Evolutionary conservation across 371 early-diverging fungal species (phyloP).

Genomic region (Apophysomyces variabilis): DNA sequence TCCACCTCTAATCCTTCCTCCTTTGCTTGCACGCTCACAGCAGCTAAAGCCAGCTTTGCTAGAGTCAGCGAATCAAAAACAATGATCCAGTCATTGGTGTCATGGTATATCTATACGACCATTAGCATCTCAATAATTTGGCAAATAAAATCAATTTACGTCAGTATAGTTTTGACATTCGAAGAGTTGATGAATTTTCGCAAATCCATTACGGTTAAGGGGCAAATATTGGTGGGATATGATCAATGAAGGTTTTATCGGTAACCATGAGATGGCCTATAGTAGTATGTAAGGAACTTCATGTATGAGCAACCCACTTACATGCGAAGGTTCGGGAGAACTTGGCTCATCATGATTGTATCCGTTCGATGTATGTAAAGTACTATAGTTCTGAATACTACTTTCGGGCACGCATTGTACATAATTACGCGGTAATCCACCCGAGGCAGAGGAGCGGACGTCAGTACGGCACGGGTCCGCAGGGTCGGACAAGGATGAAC

Average conservation of each 20-base stretch:
- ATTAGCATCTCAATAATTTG: not conserved
- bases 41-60: constrained; percentile 54
- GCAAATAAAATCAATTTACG: not conserved
- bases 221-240: constrained; percentile 1
- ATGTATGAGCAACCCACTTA: not conserved
- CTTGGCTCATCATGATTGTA: not conserved
- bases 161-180: not conserved
- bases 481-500: too few relatives aligned
- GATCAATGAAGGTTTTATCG: not conserved
- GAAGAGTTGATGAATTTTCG: not conserved
- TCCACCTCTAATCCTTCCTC: not conserved
- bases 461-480: too few relatives aligned
- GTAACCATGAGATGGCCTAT: not conserved
- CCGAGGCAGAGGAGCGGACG: too few relatives aligned
- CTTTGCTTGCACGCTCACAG: constrained; percentile 12
- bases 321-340: not conserved
- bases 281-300: not conserved
- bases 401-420: not conserved
- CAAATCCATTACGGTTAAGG: not conserved
- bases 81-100: constrained; percentile 63
- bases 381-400: not conserved
- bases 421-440: not conserved
- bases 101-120: constrained; percentile 47
- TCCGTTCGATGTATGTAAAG: not conserved
- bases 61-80: constrained; percentile 59